Base-by-base conservation (phyloP, 2,329 filamentous ascomycete species). In the Exophiala oligosperma region DNA sequence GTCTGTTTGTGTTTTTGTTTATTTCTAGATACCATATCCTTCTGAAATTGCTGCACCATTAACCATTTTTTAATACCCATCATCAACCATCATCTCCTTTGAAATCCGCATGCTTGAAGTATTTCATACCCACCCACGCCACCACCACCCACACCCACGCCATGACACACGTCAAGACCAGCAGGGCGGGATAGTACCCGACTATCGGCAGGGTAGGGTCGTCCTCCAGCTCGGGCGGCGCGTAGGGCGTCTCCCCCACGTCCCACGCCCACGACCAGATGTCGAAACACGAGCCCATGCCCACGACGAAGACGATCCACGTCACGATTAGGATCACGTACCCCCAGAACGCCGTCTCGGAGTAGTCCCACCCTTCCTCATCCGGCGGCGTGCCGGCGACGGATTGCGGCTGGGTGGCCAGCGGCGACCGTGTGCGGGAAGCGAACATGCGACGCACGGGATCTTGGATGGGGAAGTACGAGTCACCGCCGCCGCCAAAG, bases 111-210 rank as follows among this genome's bases (percentile, higher is more conserved):
- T 99, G 94, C 67, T 92, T 86, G 71, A 99, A 99, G 74, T 97
- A 97, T 73, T 99, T 99, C 93, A 99, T 97, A 24, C 94, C 94
- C 49, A 97, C 88, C 94, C 94, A 99, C 9, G 95, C 94, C 57
- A 95, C 87, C 11, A 96, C 86, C 17, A 97, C 94, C 94, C 94
- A 99, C 4, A 97, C 91, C 94, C 94, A 99, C 17, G 92, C 92
- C 90, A 99, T 97, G 28, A 99, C 90, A 49, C 87, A 88, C 2
- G 93, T 97, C 66, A 97, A 78, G 58, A 97, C 94, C 64, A 97
- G 90, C 69, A 99, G 77, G 9, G 92, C 91, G 24, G 94, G 94
- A 75, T 99, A 99, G 74, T 99, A 99, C 8, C 95, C 94, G 9
- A 95, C 90, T 69, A 99, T 96, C 2, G 94, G 94, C 67, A 99